Evolutionary conservation across 768 basidiomycete genomes (phyloP).

Genomic region (Tulasnella sp.): DNA sequence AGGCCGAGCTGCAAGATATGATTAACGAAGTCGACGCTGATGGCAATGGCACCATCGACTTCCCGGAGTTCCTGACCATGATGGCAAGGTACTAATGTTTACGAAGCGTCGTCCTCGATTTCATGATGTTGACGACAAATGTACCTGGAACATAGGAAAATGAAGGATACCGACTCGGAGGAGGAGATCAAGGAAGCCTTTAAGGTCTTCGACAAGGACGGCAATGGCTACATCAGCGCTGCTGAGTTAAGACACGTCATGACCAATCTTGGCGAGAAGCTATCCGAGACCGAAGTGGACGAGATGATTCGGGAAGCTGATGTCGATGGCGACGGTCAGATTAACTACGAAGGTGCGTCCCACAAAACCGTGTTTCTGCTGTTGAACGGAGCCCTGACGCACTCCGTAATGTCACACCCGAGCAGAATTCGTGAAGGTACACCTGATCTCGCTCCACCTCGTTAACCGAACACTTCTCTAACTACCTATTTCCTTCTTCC

Average conservation of each 20-base stretch:
- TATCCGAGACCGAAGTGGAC: constrained; percentile 76
- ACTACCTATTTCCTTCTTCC: constrained; percentile 9
- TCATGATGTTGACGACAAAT: background rate
- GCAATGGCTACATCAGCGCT: constrained; percentile 79
- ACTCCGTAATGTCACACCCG: background rate
- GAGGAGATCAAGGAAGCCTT: constrained; percentile 96
- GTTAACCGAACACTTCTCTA: constrained; percentile 6
- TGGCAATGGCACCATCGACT: constrained; percentile 81
- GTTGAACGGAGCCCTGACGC: background rate
- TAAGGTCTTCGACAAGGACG: constrained; percentile 94
- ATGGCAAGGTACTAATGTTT: constrained; percentile 39
- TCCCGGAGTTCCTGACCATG: constrained; percentile 72
- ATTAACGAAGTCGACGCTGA: constrained; percentile 91
- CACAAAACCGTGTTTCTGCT: background rate
- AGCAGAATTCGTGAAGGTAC: constrained; percentile 67
- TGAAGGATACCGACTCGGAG: constrained; percentile 85
- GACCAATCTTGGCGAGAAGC: constrained; percentile 83
- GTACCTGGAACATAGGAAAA: constrained; percentile 38
- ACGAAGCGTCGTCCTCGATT: background rate
- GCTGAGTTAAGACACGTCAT: constrained; percentile 85
- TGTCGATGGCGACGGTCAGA: constrained; percentile 88
- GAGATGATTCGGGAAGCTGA: constrained; percentile 98
- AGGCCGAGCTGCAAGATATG: constrained; percentile 88
- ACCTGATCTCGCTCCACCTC: constrained; percentile 8
- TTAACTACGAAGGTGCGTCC: constrained; percentile 62